Evolutionary conservation across 495 filamentous ascomycete genomes (phyloP), one percentile per base, ranked within the genome.

Genomic region (Penicillium samsonianum): DNA sequence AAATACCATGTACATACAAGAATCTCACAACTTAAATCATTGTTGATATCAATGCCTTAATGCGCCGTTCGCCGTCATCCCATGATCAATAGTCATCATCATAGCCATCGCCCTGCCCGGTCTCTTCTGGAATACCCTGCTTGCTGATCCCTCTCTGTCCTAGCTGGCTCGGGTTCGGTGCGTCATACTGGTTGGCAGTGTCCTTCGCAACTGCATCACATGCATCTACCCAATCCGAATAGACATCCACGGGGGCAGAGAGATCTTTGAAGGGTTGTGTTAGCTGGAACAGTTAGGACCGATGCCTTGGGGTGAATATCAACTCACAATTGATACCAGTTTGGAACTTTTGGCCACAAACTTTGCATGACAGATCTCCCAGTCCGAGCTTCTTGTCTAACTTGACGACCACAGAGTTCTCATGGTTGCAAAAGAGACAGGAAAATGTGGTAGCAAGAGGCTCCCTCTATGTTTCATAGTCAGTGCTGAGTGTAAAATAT

Each of bases 351-450:
- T 98, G 93, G 2, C 91, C 92, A 73, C 94, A 98, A 30, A 93
- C 82, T 65, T 94, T 96, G 78, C 94, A 98, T 20, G 86, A 83
- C 6, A 98, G 83, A 41, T 85, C 78, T 5, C 92, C 94, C 23
- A 96, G 77, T 28, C 90, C 91, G 6, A 84, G 76, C 69, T 97
- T 98, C 80, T 94, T 96, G 61, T 98, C 91, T 38, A 98, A 76
- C 67, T 92, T 91, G 62, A 96, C 89, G 2, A 85, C 79, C 33
- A 98, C 90, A 0, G 92, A 88, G 44, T 90, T 91, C 67, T 98
- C 95, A 73, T 98, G 91, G 71, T 96, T 98, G 79, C 94, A 98
- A 74, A 98, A 98, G 30, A 97, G 84, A 68, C 94, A 98, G n/a
- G 91, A 85, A 71, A 98, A 98, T 20, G 84, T 80, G 3, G 88